These are phyloP conservation scores for Yamadazyma paraphyllophila DNA, from an alignment of 805 yeast species.

Conservation along the genomic window DNA sequence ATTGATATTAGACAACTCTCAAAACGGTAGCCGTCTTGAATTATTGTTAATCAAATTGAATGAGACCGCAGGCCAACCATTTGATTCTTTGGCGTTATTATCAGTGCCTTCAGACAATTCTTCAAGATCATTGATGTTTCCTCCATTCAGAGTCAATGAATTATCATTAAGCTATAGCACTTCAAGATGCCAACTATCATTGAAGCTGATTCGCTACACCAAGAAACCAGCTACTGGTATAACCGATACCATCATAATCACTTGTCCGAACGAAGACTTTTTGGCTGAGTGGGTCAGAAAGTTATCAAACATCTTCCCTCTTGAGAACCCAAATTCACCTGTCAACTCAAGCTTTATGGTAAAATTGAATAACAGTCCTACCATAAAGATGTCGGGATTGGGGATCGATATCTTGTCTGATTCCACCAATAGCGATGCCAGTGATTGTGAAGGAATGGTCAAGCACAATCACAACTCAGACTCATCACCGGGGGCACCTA, in stretches of 20 bases:
- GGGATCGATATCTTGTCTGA: slow-evolving; percentile 30
- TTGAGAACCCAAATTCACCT: slow-evolving; percentile 24
- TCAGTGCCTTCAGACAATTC: slow-evolving; percentile 18
- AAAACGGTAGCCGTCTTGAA: slow-evolving; percentile 21
- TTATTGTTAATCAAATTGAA: slow-evolving; percentile 33
- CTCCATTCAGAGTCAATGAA: slow-evolving; percentile 35
- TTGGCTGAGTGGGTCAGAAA: slow-evolving; percentile 31
- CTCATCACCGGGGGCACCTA: slow-evolving; percentile 4
- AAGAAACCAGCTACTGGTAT: slow-evolving; percentile 10
- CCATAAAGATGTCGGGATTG: slow-evolving; percentile 27
- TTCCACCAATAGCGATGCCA: slow-evolving; percentile 4
- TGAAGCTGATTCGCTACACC: slow-evolving; percentile 20
- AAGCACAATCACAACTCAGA: slow-evolving; percentile 1
- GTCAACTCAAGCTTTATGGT: slow-evolving; percentile 20
- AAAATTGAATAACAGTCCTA: slow-evolving; percentile 14
- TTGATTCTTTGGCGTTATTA: slow-evolving; percentile 39
- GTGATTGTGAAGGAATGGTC: slow-evolving; percentile 5
- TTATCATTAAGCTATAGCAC: slow-evolving; percentile 14
- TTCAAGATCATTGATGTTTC: slow-evolving; percentile 35
- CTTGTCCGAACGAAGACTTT: slow-evolving; percentile 15
- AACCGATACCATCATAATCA: slow-evolving; percentile 15
- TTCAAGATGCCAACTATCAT: slow-evolving; percentile 14
- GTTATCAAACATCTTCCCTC: slow-evolving; percentile 34
- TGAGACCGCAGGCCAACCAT: slow-evolving; percentile 16
- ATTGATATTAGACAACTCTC: slow-evolving; percentile 17